Conservation (phyloP, 352 stramenopile species). For the Pythium phragmiticola region DNA sequence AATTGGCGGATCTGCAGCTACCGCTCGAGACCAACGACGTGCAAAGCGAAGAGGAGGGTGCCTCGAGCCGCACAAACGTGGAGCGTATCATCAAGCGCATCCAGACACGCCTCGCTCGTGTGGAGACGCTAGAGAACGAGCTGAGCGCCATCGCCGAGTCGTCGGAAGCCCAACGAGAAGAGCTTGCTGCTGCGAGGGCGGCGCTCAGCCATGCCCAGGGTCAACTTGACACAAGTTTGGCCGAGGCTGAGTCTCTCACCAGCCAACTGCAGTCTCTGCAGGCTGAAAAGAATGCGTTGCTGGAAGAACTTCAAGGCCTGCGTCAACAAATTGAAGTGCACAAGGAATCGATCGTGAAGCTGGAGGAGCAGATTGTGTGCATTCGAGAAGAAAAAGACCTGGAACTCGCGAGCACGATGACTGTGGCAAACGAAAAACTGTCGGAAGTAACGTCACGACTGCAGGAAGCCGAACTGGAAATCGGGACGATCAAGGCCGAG, state of each 20-base stretch:
- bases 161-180: conserved; percentile 12
- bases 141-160: conserved; percentile 13
- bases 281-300: conserved; percentile 4
- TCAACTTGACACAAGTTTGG: conserved; percentile 8
- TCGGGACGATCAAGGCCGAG: conserved; percentile 61
- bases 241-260: conserved; percentile 18
- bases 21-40: not conserved
- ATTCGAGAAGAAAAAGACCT: conserved; percentile 11
- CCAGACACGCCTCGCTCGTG: not conserved
- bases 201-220: conserved; percentile 2
- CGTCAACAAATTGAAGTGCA: not conserved
- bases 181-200: conserved; percentile 7
- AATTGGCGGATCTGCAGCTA: not conserved
- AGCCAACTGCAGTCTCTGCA: conserved; percentile 6
- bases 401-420: not conserved
- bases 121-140: conserved; percentile 14
- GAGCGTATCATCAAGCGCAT: not conserved
- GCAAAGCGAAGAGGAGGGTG: not conserved
- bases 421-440: conserved; percentile 20
- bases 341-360: not conserved
- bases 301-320: conserved; percentile 8
- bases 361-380: conserved; percentile 8
- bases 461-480: conserved; percentile 43
- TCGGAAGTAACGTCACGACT: conserved; percentile 34
- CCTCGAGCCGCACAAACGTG: not conserved